These are phyloP conservation scores for Botrytis tulipae DNA, from an alignment of 2,329 filamentous ascomycete genomes.

Conservation along the genomic window DNA sequence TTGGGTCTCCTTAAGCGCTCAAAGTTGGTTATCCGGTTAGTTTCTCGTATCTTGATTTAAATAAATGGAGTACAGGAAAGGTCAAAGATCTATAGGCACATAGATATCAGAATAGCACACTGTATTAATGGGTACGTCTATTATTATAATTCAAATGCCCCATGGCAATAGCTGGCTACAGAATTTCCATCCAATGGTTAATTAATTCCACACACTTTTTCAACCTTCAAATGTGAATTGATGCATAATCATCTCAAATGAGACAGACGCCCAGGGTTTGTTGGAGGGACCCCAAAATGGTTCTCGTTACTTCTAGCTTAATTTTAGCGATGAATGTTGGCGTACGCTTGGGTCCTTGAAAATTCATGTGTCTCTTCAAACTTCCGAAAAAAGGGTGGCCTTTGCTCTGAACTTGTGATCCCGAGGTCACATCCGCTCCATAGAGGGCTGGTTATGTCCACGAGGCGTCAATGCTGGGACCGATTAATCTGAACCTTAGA, in stretches of 20 bases:
- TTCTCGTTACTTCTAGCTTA: not conserved
- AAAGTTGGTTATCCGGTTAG: not conserved
- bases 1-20: not conserved
- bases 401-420: not conserved
- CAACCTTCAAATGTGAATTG: not conserved
- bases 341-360: slow-evolving; percentile 1
- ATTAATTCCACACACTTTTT: not conserved
- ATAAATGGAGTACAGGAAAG: not conserved
- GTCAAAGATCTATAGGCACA: not conserved
- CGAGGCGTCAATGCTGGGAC: not conserved
- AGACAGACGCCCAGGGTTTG: not conserved
- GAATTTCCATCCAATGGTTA: not conserved
- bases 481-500: not conserved
- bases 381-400: not conserved
- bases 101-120: not conserved
- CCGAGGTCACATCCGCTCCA: not conserved
- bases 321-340: not conserved
- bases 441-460: not conserved
- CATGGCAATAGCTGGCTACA: not conserved
- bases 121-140: not conserved
- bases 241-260: not conserved
- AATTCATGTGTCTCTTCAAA: not conserved
- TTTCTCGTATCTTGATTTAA: not conserved
- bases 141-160: not conserved
- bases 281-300: not conserved